Evolutionary conservation across 805 yeast species (phyloP), one percentile per base, ranked within the genome.

Genomic region (Wickerhamiella sorbophila): DNA sequence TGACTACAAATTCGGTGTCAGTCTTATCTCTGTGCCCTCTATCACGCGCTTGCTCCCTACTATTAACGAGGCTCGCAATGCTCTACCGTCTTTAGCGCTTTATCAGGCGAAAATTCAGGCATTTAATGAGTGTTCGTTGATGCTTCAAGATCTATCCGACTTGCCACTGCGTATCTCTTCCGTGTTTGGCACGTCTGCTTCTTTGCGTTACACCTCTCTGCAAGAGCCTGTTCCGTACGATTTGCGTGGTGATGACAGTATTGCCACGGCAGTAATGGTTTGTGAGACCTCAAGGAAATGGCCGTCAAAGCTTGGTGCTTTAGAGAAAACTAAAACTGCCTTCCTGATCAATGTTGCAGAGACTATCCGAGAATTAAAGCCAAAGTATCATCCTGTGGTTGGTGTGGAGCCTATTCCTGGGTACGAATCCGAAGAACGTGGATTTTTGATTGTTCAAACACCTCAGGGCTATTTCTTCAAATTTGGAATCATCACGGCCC

Each of bases 401-500:
- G 74, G 80, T 2, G 70, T 74, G 40, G 95, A 87, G 66, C 69
- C 47, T 62, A 4, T 63, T 16, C 31, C 31, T 10, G 38, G 38
- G 21, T 10, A 8, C 14, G 31, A 24, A 16, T 20, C 15, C 2
- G 43, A 31, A 9, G 61, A 59, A 44, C 39, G 51, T 6, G 58
- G 60, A 6, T 56, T 59, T 36, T 45, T 57, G 33, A 51, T 50
- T 40, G 65, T 91, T 17, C 67, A 84, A 45, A 74, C 94, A 0
- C 94, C 95, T 1, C 91, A 81, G 46, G 98, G 98, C 1, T 88
- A 64, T 58, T 95, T 93, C 1, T 88, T 86, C 69, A 71, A 71
- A 49, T 60, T 85, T 33, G 70, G 91, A 43, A 76, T 87, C 2
- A 63, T 78, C 33, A 79, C 93, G 0, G 95, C 87, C 56, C 72